These are phyloP conservation scores for Phytophthora ramorum DNA, from an alignment of 352 stramenopile genomes.

Conservation along the genomic window DNA sequence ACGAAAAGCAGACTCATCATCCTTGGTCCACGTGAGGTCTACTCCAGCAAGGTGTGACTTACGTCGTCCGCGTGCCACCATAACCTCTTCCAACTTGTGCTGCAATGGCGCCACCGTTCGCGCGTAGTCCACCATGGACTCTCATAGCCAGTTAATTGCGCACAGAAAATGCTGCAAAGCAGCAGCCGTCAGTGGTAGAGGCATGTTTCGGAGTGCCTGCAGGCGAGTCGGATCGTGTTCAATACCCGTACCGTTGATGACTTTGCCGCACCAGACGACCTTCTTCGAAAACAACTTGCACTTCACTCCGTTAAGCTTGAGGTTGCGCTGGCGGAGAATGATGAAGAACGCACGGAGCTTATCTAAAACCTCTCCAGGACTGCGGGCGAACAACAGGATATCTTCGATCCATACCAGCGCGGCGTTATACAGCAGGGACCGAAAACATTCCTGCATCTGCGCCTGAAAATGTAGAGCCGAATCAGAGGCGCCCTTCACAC, in stretches of 20 bases:
- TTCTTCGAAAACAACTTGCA: slow-evolving; percentile 17
- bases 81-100: too few relatives aligned
- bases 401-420: slow-evolving; percentile 27
- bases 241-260: slow-evolving; percentile 26
- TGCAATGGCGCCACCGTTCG: slow-evolving; percentile 18
- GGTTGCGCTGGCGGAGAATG: too few relatives aligned
- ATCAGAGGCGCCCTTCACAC: too few relatives aligned
- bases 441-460: too few relatives aligned
- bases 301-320: too few relatives aligned
- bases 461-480: too few relatives aligned
- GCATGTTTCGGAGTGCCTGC: slow-evolving; percentile 8
- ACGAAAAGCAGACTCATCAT: too few relatives aligned
- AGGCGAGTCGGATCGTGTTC: slow-evolving; percentile 15
- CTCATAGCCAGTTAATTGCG: slow-evolving; percentile 26
- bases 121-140: slow-evolving; percentile 23
- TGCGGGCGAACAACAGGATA: slow-evolving; percentile 26
- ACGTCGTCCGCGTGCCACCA: too few relatives aligned
- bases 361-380: slow-evolving; percentile 10
- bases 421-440: too few relatives aligned
- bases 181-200: neutral
- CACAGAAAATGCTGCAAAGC: slow-evolving; percentile 40
- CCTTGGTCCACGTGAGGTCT: too few relatives aligned
- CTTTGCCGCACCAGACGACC: slow-evolving; percentile 28
- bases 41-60: too few relatives aligned
- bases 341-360: slow-evolving; percentile 23